Base-by-base conservation (phyloP, 495 filamentous ascomycete genomes). In the Clohesyomyces aquaticus region DNA sequence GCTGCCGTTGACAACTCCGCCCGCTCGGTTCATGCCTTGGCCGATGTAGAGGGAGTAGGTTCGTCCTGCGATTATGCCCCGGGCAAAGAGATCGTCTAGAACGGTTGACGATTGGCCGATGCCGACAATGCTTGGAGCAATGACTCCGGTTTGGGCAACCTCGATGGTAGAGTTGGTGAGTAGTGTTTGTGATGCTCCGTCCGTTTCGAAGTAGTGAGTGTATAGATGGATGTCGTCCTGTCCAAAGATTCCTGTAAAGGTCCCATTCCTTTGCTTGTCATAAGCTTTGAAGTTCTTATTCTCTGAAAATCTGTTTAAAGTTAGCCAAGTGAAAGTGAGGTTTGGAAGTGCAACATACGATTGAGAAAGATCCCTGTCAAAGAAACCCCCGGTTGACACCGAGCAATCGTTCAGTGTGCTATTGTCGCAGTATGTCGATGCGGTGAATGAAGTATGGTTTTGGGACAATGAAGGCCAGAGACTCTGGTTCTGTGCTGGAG, bases 401-500 rank as follows among this genome's bases (percentile, higher is more conserved):
- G 3, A 26, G 38, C 73, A 75, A 35, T 73, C 48, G 23, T 35
- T 50, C 9, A 75, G 52, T 11, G 65, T 62, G 53, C 64, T 63
- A 32, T 63, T 50, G 48, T 27, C 22, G 22, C 73, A 75, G 57
- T 72, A 75, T 6, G 55, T 16, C n/a, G 16, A 6, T 8, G 46
- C 27, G 0, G 71, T 65, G 12, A 75, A 60, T 0, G 65, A 55
- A 38, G 71, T 75, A 32, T 73, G 63, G 63, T 75, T 75, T 48
- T 66, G 61, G n/a, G 57, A 67, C 35, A 75, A 49, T 25, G 71
- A 71, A 4, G 72, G 69, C 66, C 64, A 75, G 9, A 73, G 59
- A 53, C 73, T 75, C 46, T 75, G 71, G 58, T 75, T 75, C 62
- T 72, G 69, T 62, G 71, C 66, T 22, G 73, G 67, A 4, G 57